Evolutionary conservation across 805 yeast species (phyloP).

Genomic region (Metschnikowia orientalis): DNA sequence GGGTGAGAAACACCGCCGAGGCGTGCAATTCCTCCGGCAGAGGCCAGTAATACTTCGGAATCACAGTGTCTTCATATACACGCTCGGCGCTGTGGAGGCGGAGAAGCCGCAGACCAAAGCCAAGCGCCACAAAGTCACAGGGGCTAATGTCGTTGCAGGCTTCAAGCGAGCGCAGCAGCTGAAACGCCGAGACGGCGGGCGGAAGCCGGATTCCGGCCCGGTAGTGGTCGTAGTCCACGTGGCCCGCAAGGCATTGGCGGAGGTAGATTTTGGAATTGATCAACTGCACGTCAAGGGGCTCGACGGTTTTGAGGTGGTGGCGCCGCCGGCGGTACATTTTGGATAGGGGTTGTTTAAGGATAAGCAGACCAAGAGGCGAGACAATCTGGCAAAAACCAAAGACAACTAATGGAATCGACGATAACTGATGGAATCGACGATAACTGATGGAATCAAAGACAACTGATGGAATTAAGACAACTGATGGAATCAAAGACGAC

Average conservation of each 20-base stretch:
- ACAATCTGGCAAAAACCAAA: too few species aligned
- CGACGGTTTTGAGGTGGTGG: slow-evolving; percentile 7
- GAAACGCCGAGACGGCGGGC: slow-evolving; percentile 1
- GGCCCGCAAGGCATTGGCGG: slow-evolving; percentile 3
- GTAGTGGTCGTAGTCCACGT: slow-evolving; percentile 13
- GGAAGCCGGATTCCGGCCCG: slow-evolving; percentile 9
- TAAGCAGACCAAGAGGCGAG: too few species aligned
- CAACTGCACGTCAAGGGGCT: slow-evolving; percentile 9
- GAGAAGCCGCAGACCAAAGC: slow-evolving; percentile 11
- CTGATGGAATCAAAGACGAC: too few species aligned
- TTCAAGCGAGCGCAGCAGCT: slow-evolving; percentile 5
- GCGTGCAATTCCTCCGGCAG: slow-evolving; percentile 8
- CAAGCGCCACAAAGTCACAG: slow-evolving; percentile 9
- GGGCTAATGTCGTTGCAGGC: slow-evolving; percentile 10
- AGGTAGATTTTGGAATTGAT: slow-evolving; percentile 12
- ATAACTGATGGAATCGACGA: too few species aligned
- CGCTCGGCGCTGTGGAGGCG: slow-evolving; percentile 6
- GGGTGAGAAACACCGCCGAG: slow-evolving; percentile 1
- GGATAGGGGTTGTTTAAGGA: too few species aligned
- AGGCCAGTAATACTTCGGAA: slow-evolving; percentile 12
- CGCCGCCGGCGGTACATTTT: slow-evolving; percentile 10
- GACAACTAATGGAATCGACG: too few species aligned
- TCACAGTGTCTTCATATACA: slow-evolving; percentile 7
- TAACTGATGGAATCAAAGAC: too few species aligned
- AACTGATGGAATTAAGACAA: too few species aligned